Conservation (phyloP, 495 filamentous ascomycete genomes). For the Aspergillus ostianus region DNA sequence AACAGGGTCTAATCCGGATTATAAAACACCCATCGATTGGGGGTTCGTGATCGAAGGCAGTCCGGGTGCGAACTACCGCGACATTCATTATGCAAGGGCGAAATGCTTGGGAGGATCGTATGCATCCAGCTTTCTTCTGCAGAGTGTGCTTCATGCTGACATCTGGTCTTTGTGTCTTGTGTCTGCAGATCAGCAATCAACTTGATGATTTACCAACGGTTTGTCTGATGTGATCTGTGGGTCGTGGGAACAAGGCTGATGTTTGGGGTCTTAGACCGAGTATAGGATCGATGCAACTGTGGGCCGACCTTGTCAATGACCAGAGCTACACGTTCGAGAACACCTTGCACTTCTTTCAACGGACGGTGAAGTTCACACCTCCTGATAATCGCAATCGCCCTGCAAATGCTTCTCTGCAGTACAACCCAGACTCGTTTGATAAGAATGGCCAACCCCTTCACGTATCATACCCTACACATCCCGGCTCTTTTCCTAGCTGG, state of each 20-base stretch:
- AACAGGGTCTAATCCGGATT: slow-evolving; percentile 30
- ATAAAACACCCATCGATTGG: slow-evolving; percentile 48
- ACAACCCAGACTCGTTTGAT: slow-evolving; percentile 28
- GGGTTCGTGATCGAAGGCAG: slow-evolving; percentile 34
- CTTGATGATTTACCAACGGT: slow-evolving; percentile 41
- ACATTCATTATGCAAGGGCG: slow-evolving; percentile 40
- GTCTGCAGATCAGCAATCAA: slow-evolving; percentile 31
- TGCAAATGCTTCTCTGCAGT: slow-evolving; percentile 21
- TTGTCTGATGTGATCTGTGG: slow-evolving; percentile 2
- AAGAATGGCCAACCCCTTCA: slow-evolving; percentile 28
- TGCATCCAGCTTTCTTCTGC: slow-evolving; percentile 3
- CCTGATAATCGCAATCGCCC: slow-evolving; percentile 17
- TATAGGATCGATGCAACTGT: slow-evolving; percentile 36
- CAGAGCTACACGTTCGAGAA: slow-evolving; percentile 43
- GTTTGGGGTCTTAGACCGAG: slow-evolving; percentile 29
- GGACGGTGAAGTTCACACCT: slow-evolving; percentile 33
- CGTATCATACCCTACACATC: slow-evolving; percentile 33
- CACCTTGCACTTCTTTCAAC: slow-evolving; percentile 41
- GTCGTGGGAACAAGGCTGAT: slow-evolving; percentile 6
- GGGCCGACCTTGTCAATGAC: slow-evolving; percentile 49
- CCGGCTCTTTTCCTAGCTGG: slow-evolving; percentile 35
- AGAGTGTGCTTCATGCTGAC: not conserved
- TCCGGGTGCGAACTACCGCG: slow-evolving; percentile 32
- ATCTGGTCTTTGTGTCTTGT: not conserved
- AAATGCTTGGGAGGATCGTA: slow-evolving; percentile 43